Evolutionary conservation across 2,329 filamentous ascomycete genomes (phyloP), one percentile per base, ranked within the genome.

Genomic region (Ophiostoma tasmaniense): DNA sequence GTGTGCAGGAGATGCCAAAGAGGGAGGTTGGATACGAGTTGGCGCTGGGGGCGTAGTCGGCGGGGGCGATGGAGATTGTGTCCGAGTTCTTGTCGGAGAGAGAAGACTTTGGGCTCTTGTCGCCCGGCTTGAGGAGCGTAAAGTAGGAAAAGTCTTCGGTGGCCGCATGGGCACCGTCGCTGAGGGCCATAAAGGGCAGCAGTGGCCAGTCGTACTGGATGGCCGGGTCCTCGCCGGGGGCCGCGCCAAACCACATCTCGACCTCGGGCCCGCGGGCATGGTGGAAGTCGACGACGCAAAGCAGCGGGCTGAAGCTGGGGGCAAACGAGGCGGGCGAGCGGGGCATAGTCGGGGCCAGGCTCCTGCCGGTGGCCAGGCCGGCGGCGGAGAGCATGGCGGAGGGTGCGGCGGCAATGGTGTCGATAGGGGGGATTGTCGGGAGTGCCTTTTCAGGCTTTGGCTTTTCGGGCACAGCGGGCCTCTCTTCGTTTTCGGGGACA

Each of bases 111-210:
- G 80, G 76, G 10, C 25, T 14, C 13, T 20, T 79, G 72, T 80
- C 83, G 68, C 83, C 84, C 64, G 89, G 87, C 37, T 87, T 87
- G 70, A 92, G 84, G 67, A 99, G 87, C 10, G 94, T 98, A 78
- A 99, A 99, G 81, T 99, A 99, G 67, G 93, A 97, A 82, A 98
- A 99, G 80, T 98, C 95, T 80, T 99, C 95, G 70, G 90, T 90
- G 28, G 91, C 95, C 89, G 93, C 89, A 82, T 99, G 95, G 68
- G 95, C 95, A 67, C 95, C 95, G 77, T 99, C 95, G 70, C 92
- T 95, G 75, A 99, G 81, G 33, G 95, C 95, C 92, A 98, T 97
- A 79, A 99, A 99, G 0, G 95, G 93, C 71, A 99, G 83, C 73
- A 97, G 79, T 35, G 89, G 85, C 95, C 95, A 99, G 76, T 95